Evolutionary conservation across 306 rosid species (phyloP), one percentile per base, ranked within the genome.

Genomic region (Acacia melanoxylon): DNA sequence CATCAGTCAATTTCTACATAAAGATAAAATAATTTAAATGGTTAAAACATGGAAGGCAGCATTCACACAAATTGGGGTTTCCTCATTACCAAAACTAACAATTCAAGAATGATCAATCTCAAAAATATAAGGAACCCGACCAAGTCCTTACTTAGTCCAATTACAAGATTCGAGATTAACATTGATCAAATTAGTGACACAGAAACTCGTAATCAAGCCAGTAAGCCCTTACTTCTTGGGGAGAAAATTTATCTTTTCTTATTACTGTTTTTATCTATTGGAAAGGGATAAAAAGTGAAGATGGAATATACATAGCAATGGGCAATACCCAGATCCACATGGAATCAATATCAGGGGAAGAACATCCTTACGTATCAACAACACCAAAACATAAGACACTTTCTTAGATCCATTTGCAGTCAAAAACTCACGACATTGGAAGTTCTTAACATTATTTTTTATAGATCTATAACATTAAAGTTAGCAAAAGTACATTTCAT

Each of bases 1-100:
- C 97, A 84, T 91, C 98, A 2, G 88, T 91, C 91, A 93, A 83
- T 87, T 95, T 95, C 98, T 95, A 82, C 89, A 87, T 35, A 0
- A 42, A 29, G 77, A 90, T 74, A 84, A 59, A 46, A 29, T 29
- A 29, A 1, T 29, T 29, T 29, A 29, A 29, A 45, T n/a, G 67
- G 66, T 77, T 75, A 48, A 54, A 31, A 72, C 63, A 74, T 33
- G 31, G 5, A 52, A 68, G 25, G 27, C 46, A 76, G 65, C 41
- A 22, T 62, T 68, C 45, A 80, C 65, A 73, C 17, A 9, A 10
- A 19, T 33, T 46, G 8, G 42, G 78, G 22, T 48, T 1, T 2
- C 46, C 65, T 31, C 40, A 10, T 9, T 10, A 31, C 66, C 27
- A 51, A 27, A 49, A 49, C 46, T 73, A 51, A 19, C 24, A 33